Conservation (phyloP, 2,329 filamentous ascomycete genomes). For the Lecanosticta acicola region DNA sequence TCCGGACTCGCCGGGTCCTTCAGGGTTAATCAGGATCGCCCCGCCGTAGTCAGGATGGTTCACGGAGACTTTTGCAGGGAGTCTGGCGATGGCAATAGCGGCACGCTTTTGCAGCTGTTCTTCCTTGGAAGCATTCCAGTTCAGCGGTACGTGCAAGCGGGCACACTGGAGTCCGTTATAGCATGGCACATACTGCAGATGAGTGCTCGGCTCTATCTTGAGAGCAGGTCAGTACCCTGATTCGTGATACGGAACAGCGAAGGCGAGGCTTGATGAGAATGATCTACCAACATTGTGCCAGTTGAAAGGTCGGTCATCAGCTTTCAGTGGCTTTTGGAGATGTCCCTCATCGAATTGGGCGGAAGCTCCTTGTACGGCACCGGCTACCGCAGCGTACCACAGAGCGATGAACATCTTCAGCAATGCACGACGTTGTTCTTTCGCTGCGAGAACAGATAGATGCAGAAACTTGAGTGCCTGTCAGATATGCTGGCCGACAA, state of each 20-base stretch:
- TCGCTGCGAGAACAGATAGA: too few relatives aligned
- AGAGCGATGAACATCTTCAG: too few relatives aligned
- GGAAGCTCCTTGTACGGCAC: too few relatives aligned
- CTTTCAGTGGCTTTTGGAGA: neutral
- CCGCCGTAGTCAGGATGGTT: constrained; percentile 38
- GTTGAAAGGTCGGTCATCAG: neutral
- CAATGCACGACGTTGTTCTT: too few relatives aligned
- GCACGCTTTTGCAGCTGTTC: constrained; percentile 32
- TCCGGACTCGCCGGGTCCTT: constrained; percentile 41
- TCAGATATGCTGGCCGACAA: too few relatives aligned
- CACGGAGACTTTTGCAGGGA: constrained; percentile 39
- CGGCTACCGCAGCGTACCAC: too few relatives aligned
- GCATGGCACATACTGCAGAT: constrained; percentile 29
- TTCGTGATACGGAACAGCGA: neutral
- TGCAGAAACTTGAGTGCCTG: too few relatives aligned
- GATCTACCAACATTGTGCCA: neutral
- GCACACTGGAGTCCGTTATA: constrained; percentile 45
- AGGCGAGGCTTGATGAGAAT: too few relatives aligned
- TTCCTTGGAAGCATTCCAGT: constrained; percentile 31
- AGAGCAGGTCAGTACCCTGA: neutral
- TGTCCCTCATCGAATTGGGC: too few relatives aligned
- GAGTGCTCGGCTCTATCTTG: neutral
- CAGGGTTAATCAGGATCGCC: constrained; percentile 40
- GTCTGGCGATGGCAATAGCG: constrained; percentile 41
- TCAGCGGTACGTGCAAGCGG: constrained; percentile 46